phyloP scores from a whole-genome alignment of 2,329 filamentous ascomycete genomes.

The Exophiala phaeomuriformis region DNA sequence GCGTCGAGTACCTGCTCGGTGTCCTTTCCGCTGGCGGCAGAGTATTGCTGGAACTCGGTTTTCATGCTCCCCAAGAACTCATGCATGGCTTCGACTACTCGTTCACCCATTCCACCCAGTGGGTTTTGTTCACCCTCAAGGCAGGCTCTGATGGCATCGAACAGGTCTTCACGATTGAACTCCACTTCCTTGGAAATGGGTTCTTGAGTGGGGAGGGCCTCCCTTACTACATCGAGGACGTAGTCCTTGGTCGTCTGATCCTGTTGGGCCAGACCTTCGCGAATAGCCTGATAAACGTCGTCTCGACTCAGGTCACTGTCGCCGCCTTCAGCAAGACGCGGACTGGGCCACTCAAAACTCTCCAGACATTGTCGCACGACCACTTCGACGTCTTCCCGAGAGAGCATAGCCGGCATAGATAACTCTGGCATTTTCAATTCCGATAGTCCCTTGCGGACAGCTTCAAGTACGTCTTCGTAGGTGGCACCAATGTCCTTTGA shows the following conservation, averaged over 20 bases:
- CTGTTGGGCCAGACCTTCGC: conserved; percentile 47
- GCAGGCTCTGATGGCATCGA: conserved; percentile 52
- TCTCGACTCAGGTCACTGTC: conserved; percentile 46
- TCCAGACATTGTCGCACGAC: conserved; percentile 81
- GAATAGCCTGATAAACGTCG: conserved; percentile 53
- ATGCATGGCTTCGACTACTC: conserved; percentile 54
- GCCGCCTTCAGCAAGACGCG: conserved; percentile 26
- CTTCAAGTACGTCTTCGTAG: conserved; percentile 75
- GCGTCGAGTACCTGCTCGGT: conserved; percentile 85
- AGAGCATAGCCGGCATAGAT: conserved; percentile 56
- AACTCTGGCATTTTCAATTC: conserved; percentile 69
- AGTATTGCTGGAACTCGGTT: conserved; percentile 66
- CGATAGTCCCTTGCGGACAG: conserved; percentile 77
- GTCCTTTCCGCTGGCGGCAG: conserved; percentile 68
- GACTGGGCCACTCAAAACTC: conserved; percentile 65
- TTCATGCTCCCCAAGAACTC: conserved; percentile 55
- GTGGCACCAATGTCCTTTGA: conserved; percentile 53
- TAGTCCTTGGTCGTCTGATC: conserved; percentile 32
- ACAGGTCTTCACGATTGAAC: conserved; percentile 47
- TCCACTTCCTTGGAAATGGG: conserved; percentile 53
- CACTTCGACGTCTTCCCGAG: conserved; percentile 74
- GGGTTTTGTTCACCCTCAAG: conserved; percentile 48
- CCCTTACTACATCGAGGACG: conserved; percentile 52
- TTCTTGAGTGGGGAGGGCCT: conserved; percentile 48
- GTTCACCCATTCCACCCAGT: conserved; percentile 49